Conservation (phyloP, 148 eudicot species). For the Rhododendron mucronatum region DNA sequence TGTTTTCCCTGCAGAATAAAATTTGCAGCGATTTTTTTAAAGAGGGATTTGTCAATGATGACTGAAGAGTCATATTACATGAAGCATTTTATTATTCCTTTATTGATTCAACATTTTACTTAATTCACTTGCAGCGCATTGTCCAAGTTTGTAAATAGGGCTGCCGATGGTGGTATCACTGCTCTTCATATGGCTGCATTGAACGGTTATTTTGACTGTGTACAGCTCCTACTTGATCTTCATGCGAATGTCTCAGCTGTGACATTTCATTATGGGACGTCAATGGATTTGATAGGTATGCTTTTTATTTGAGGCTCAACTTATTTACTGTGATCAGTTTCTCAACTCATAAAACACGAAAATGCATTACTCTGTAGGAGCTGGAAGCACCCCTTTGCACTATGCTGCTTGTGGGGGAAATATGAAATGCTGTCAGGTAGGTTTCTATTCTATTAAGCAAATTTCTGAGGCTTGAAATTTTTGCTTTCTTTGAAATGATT, state of each 20-base stretch:
- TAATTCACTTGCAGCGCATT: conserved; percentile 53
- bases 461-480: conserved; percentile 1
- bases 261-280: conserved; percentile 94
- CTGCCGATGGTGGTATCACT: conserved; percentile 97
- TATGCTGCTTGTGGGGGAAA: conserved; percentile 99
- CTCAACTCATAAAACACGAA: background rate
- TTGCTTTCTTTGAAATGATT: background rate
- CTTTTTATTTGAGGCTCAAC: conserved; percentile 7
- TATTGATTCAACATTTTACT: background rate
- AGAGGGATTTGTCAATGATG: background rate
- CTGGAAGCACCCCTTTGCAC: conserved; percentile 99
- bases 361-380: conserved; percentile 43
- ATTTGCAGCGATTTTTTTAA: background rate
- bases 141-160: conserved; percentile 83
- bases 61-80: background rate
- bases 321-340: background rate
- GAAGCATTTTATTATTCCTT: background rate
- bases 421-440: conserved; percentile 90
- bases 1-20: background rate
- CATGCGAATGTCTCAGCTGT: conserved; percentile 81
- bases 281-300: conserved; percentile 94
- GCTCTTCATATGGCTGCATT: conserved; percentile 99
- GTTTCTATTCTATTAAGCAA: conserved; percentile 5
- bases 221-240: conserved; percentile 87
- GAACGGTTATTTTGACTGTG: conserved; percentile 86